Conservation (phyloP, 306 rosid genomes). For the Vigna unguiculata region DNA sequence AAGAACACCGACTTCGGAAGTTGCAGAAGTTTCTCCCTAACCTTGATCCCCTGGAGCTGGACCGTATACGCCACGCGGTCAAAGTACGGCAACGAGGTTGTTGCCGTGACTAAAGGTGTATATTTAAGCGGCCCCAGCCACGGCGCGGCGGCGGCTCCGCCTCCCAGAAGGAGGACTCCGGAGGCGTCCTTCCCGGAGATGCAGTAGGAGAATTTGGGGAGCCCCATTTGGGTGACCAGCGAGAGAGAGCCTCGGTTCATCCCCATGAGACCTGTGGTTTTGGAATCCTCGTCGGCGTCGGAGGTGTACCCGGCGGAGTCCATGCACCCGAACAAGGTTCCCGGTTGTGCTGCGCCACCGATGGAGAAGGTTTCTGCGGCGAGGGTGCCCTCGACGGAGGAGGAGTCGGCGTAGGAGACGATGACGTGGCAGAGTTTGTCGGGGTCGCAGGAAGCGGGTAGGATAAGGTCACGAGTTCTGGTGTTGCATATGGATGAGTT, state of each 20-base stretch:
- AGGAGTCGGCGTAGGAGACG: constrained; percentile 78
- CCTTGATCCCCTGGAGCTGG: constrained; percentile 74
- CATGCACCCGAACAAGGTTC: constrained; percentile 75
- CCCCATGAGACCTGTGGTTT: constrained; percentile 77
- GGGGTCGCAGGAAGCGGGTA: constrained; percentile 74
- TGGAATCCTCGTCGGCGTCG: constrained; percentile 69
- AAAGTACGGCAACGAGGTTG: constrained; percentile 73
- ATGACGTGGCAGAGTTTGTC: constrained; percentile 68
- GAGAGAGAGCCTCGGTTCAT: constrained; percentile 83
- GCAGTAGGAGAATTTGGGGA: constrained; percentile 85
- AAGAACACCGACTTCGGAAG: constrained; percentile 62
- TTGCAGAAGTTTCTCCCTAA: constrained; percentile 50
- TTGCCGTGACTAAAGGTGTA: constrained; percentile 67
- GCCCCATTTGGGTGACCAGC: constrained; percentile 61
- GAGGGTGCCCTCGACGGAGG: constrained; percentile 76
- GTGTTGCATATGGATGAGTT: constrained; percentile 56
- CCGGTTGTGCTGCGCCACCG: constrained; percentile 50
- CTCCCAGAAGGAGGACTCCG: constrained; percentile 72
- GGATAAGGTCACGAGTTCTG: constrained; percentile 63
- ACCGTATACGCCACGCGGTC: constrained; percentile 86
- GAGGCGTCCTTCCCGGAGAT: constrained; percentile 66
- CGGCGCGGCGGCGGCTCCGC: constrained; percentile 28
- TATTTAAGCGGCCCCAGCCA: constrained; percentile 70
- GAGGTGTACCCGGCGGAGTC: constrained; percentile 77
- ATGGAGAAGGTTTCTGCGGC: constrained; percentile 67